These are phyloP conservation scores for Raddia guianensis DNA, from an alignment of 176 grass and related monocot species.

Conservation along the genomic window DNA sequence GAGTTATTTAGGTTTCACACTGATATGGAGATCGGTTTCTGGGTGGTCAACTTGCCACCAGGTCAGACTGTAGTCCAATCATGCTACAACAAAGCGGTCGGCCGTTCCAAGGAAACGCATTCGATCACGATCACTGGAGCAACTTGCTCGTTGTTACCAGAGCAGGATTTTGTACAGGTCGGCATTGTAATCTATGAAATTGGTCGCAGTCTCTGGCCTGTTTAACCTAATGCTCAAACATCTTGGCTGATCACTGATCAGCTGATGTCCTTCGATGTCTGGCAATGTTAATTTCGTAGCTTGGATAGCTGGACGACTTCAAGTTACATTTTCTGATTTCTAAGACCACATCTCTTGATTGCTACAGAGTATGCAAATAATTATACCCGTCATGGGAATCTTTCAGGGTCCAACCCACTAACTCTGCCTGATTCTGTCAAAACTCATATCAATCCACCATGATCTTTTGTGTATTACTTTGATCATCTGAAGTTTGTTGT, in stretches of 20 bases:
- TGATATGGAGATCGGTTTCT: not conserved
- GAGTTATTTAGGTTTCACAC: constrained; percentile 30
- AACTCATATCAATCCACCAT: constrained; percentile 13
- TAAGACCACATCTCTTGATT: constrained; percentile 22
- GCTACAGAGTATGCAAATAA: not conserved
- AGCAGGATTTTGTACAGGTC: constrained; percentile 13
- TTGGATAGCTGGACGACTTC: not conserved
- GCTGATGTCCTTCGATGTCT: not conserved
- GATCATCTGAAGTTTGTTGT: not conserved
- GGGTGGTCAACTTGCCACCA: constrained; percentile 9
- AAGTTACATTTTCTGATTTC: constrained; percentile 6
- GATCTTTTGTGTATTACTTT: constrained; percentile 14
- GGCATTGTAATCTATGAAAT: constrained; percentile 35
- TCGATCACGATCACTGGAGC: constrained; percentile 34
- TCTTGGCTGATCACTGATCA: constrained; percentile 23
- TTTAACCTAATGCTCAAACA: constrained; percentile 21
- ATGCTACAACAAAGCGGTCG: constrained; percentile 31
- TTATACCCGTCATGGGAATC: constrained; percentile 14
- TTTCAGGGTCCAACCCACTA: constrained; percentile 32
- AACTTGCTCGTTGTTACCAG: constrained; percentile 34
- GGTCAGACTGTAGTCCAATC: constrained; percentile 36
- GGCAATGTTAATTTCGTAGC: not conserved
- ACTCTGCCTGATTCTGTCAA: constrained; percentile 5
- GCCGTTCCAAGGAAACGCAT: constrained; percentile 34
- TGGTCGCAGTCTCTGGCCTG: constrained; percentile 22